Conservation (phyloP, 2,329 filamentous ascomycete genomes). For the Xylariaceae sp. region DNA sequence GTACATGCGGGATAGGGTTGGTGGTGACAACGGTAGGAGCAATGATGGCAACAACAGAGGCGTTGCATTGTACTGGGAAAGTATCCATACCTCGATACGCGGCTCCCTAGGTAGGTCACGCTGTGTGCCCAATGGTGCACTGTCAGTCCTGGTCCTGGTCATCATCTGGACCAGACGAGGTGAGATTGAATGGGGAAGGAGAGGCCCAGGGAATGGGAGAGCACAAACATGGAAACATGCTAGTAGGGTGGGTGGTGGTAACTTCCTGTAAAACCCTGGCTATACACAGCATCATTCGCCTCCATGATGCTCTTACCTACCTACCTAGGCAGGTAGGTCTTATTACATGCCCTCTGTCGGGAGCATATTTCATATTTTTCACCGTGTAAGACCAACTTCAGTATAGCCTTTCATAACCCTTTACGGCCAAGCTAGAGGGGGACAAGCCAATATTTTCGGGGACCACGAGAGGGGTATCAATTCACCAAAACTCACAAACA, state of each 20-base stretch:
- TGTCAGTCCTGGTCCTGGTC: background rate
- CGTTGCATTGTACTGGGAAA: background rate
- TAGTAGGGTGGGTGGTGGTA: background rate
- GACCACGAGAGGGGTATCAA: slow-evolving; percentile 4
- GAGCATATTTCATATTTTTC: background rate
- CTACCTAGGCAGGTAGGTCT: background rate
- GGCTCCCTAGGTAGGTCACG: background rate
- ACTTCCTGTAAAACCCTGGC: background rate
- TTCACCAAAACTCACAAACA: slow-evolving; percentile 10
- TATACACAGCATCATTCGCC: background rate
- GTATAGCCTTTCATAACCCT: background rate
- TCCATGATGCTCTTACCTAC: background rate
- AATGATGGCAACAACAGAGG: background rate
- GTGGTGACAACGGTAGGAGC: background rate
- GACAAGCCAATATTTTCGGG: slow-evolving; percentile 7
- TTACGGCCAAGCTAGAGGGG: background rate
- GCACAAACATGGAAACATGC: background rate
- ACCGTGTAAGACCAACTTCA: background rate
- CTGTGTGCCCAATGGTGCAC: background rate
- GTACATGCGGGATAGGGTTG: background rate
- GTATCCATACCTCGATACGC: background rate
- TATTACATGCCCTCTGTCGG: background rate
- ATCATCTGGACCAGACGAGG: background rate
- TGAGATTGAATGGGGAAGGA: background rate
- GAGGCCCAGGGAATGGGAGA: background rate